Evolutionary conservation across 495 filamentous ascomycete genomes (phyloP), one percentile per base, ranked within the genome.

Genomic region (Patellaria atrata): DNA sequence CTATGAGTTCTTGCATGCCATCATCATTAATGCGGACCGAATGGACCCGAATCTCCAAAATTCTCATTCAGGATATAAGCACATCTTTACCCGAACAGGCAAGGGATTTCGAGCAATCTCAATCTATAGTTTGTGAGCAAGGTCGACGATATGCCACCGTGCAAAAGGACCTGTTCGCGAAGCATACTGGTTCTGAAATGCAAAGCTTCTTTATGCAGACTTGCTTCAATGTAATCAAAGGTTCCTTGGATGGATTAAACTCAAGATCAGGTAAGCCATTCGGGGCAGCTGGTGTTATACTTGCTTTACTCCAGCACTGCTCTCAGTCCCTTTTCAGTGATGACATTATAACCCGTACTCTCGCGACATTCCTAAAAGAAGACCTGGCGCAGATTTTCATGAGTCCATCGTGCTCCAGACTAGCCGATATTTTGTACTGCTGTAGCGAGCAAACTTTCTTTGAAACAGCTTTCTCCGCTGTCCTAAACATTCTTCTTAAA

Each of bases 251-350:
- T 12, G 51, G 71, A 2, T 38, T 78, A 11, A 57, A 55, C 25
- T 58, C 58, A 17, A 63, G 79, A 30, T 80, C 85, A 42, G 83
- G 82, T 27, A 89, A 89, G 47, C 79, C 82, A 0, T 92, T 81
- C 45, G 81, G 78, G 10, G 78, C 78, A 10, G 80, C 84, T 13
- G 68, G 68, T 4, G 63, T 73, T 3, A 48, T 89, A 3, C 63
- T 70, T 39, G 56, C 63, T 27, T 6, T 68, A 50, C 35, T 57
- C 66, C 20, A 40, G 51, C 7, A 41, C 41, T 22, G 48, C 37
- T 29, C 17, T 11, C 5, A 31, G 18, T 15, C 42, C 5, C 19
- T 57, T 1, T 19, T 65, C 20, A 20, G 45, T 2, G 32, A 58
- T 30, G 13, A 34, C 2, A 38, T 37, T n/a, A 41, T 47, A 13